Evolutionary conservation across 23 red algal genomes (phyloP).

Genomic region (Gracilariopsis chorda): DNA sequence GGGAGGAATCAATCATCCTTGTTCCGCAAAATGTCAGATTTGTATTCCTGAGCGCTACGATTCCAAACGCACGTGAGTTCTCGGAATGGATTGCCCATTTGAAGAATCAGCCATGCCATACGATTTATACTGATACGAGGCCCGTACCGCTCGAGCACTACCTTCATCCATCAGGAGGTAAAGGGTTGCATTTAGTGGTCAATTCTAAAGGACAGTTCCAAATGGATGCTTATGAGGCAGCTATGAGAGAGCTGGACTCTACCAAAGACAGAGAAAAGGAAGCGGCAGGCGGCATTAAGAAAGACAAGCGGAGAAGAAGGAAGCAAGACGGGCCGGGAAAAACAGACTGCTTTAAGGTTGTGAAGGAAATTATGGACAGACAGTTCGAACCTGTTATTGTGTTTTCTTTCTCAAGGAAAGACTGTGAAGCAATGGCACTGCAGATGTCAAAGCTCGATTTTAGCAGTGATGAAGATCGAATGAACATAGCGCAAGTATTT

Average conservation of each 20-base stretch:
- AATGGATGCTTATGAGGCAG: slow-evolving; percentile 45
- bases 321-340: slow-evolving; percentile 33
- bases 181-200: slow-evolving; percentile 79
- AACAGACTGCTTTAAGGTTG: slow-evolving; percentile 65
- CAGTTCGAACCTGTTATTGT: slow-evolving; percentile 78
- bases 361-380: slow-evolving; percentile 74
- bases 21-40: slow-evolving; percentile 91
- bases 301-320: slow-evolving; percentile 31
- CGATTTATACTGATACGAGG: slow-evolving; percentile 95
- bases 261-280: neutral
- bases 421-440: slow-evolving; percentile 87
- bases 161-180: slow-evolving; percentile 68
- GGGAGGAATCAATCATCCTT: slow-evolving; percentile 99
- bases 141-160: slow-evolving; percentile 96
- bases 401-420: slow-evolving; percentile 81
- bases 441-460: slow-evolving; percentile 82
- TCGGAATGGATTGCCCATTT: slow-evolving; percentile 93
- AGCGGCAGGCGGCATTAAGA: neutral
- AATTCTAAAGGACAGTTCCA: slow-evolving; percentile 84
- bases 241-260: slow-evolving; percentile 63
- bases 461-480: slow-evolving; percentile 84
- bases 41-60: slow-evolving; percentile 96
- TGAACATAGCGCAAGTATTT: slow-evolving; percentile 74
- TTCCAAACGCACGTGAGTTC: slow-evolving; percentile 98
- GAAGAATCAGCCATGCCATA: slow-evolving; percentile 92